Evolutionary conservation across 768 basidiomycete species (phyloP), one percentile per base, ranked within the genome.

Genomic region (Collybia nuda): DNA sequence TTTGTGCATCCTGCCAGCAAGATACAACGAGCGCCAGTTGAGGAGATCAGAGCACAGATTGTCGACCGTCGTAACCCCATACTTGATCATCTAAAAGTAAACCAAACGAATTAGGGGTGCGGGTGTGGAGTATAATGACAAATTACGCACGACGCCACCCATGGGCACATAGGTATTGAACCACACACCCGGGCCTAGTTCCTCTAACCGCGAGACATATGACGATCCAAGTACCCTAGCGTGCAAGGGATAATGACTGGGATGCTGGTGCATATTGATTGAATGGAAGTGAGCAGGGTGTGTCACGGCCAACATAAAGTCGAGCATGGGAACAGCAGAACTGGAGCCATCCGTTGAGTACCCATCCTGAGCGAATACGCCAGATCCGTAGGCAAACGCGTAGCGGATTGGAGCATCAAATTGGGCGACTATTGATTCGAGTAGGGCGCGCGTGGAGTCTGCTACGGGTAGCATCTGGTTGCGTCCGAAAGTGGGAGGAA

Each of bases 1-100:
- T 69, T 99, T 99, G 71, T 98, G 97, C 85, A 98, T 93, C 28
- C 97, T 81, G 0, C 97, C 97, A 0, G 94, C 90, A 36, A 96
- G 83, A 67, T 99, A 99, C 2, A 98, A 79, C 19, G 93, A 81
- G 38, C 85, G 80, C 97, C 97, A 99, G 62, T 93, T 90, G 47
- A 95, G 78, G 22, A 98, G 75, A 63, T 99, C 97, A 0, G 85
- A 80, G 58, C 90, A 93, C 23, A 99, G 80, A 52, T 85, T 86
- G 60, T 95, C 91, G 7, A 96, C 81, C 0, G 93, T 93, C 28
- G 95, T 95, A 22, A 97, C 85, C 12, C 97, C 97, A 65, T 99
- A 99, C 72, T 99, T 99, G 71, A 98, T 91, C 46, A 76, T 87
- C 92, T 97, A 61, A 51, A 19, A 26, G 42, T 47, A 19, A 15